A percentile compares a stretch with the other conserved stretches of the same genome.
Evolutionary conservation across 2,329 filamentous ascomycete genomes (phyloP).

Genomic region (Alternaria sp.): DNA sequence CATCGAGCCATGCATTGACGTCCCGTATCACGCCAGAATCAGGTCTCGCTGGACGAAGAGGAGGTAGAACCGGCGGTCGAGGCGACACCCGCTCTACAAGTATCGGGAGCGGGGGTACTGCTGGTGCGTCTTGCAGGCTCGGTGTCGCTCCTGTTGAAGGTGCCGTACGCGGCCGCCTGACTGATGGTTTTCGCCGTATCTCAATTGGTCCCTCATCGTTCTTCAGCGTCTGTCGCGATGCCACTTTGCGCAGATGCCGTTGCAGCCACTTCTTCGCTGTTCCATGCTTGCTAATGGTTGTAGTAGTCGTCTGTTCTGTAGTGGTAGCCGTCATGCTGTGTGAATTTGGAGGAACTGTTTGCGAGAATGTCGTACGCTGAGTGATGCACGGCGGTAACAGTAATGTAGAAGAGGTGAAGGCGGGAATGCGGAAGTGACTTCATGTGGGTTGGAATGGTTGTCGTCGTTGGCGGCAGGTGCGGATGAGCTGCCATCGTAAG

Average conservation of each 20-base stretch:
- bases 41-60: conserved; percentile 31
- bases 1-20: conserved; percentile 43
- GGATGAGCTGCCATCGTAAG: not conserved
- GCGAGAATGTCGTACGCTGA: conserved; percentile 21
- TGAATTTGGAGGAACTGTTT: conserved; percentile 10
- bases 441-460: not conserved
- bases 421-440: not conserved
- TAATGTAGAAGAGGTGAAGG: conserved; percentile 7
- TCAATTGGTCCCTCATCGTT: not conserved
- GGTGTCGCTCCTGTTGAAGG: conserved; percentile 16
- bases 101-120: conserved; percentile 10
- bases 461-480: not conserved
- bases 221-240: conserved; percentile 19
- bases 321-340: conserved; percentile 28
- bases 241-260: conserved; percentile 28
- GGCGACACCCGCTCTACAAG: conserved; percentile 12
- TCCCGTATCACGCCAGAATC: conserved; percentile 34
- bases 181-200: conserved; percentile 9
- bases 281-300: conserved; percentile 18
- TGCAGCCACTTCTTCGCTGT: conserved; percentile 35
- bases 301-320: conserved; percentile 21
- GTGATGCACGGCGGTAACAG: conserved; percentile 18
- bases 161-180: conserved; percentile 35
- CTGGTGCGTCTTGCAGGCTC: not conserved
- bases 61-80: conserved; percentile 17